These are phyloP conservation scores for Phaeolepiota aurea DNA, from an alignment of 768 basidiomycete genomes.

Conservation along the genomic window DNA sequence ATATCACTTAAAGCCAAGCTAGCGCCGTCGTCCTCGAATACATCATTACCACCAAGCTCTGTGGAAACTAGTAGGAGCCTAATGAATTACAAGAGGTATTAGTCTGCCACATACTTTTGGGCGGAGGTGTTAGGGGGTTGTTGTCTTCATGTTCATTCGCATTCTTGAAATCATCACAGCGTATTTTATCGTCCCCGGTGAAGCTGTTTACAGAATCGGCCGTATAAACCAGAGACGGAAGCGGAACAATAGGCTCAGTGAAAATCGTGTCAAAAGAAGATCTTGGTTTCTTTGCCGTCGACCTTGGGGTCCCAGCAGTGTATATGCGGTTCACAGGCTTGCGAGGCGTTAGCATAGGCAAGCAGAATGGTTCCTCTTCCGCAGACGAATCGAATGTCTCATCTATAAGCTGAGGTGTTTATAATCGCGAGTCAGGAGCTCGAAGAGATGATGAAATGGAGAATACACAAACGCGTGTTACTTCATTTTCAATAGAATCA, in stretches of 20 bases:
- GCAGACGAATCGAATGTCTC: constrained; percentile 10
- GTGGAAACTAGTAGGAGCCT: too few relatives aligned
- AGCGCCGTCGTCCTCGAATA: constrained; percentile 19
- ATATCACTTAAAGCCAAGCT: constrained; percentile 45
- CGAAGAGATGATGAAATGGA: background rate
- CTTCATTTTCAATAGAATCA: background rate
- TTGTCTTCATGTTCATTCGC: too few relatives aligned
- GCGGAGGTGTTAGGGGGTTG: too few relatives aligned
- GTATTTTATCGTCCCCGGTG: background rate
- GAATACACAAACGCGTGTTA: constrained; percentile 4
- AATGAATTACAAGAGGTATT: too few relatives aligned
- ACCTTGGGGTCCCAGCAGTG: constrained; percentile 16
- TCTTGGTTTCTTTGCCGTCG: constrained; percentile 11
- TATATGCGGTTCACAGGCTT: constrained; percentile 20
- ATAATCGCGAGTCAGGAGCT: background rate
- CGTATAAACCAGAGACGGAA: constrained; percentile 9
- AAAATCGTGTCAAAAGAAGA: constrained; percentile 12
- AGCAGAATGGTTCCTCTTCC: constrained; percentile 3
- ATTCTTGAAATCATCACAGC: too few relatives aligned
- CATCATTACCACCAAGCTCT: constrained; percentile 8
- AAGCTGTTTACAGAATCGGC: constrained; percentile 5
- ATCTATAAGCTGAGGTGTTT: constrained; percentile 7
- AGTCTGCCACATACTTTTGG: too few relatives aligned
- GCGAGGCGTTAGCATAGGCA: constrained; percentile 12
- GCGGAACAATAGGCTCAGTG: constrained; percentile 10